Evolutionary conservation across 2,329 filamentous ascomycete genomes (phyloP).

Genomic region (Blastomyces emzantsi): DNA sequence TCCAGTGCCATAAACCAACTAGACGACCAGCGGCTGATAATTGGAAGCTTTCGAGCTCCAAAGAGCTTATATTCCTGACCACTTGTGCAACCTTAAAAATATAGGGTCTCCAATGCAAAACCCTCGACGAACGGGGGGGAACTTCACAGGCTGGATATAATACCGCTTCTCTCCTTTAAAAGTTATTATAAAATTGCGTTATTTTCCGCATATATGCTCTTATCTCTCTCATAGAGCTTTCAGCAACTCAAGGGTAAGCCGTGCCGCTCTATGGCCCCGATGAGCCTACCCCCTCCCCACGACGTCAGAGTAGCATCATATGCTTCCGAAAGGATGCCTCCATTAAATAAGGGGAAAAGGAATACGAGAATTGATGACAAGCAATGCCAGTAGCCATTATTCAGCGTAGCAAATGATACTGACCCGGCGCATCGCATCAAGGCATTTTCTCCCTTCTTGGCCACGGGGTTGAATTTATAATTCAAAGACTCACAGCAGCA

Average conservation of each 20-base stretch:
- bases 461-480: neutral
- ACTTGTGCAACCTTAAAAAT: neutral
- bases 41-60: neutral
- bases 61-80: neutral
- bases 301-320: slow-evolving; percentile 7
- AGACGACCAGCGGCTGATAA: slow-evolving; percentile 9
- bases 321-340: too few species aligned
- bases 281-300: neutral
- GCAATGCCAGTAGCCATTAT: neutral
- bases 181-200: neutral
- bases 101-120: too few species aligned
- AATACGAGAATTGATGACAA: neutral
- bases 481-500: neutral
- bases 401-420: neutral
- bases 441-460: too few species aligned
- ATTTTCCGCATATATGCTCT: neutral
- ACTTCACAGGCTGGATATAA: too few species aligned
- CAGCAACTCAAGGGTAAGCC: neutral
- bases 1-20: slow-evolving; percentile 11
- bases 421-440: neutral
- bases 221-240: neutral
- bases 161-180: neutral
- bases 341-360: neutral
- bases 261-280: neutral
- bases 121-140: too few species aligned